Evolutionary conservation across 306 rosid genomes (phyloP).

Genomic region (Gynostemma pentaphyllum): DNA sequence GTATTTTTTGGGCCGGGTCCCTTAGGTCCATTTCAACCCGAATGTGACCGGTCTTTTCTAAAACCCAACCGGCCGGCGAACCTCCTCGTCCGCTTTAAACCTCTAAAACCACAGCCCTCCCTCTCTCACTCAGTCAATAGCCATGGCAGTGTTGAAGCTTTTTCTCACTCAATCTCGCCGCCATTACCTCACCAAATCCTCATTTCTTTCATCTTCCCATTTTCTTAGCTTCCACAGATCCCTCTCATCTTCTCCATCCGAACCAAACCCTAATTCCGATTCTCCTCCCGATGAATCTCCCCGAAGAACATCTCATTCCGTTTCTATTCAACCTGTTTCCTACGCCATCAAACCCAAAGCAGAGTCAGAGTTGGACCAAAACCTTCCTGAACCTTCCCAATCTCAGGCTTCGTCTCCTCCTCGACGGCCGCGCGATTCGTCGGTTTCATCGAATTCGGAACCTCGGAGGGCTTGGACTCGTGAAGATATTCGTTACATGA

Average conservation of each 20-base stretch:
- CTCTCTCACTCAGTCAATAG: not conserved
- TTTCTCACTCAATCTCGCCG: conserved; percentile 65
- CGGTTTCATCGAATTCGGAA: conserved; percentile 16
- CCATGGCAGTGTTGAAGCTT: conserved; percentile 66
- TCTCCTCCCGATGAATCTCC: conserved; percentile 18
- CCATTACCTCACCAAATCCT: conserved; percentile 31
- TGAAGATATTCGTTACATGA: conserved; percentile 59
- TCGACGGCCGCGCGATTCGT: conserved; percentile 14
- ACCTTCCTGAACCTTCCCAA: conserved; percentile 7
- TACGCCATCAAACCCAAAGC: conserved; percentile 55
- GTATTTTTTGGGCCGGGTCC: too few relatives aligned
- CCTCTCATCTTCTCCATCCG: conserved; percentile 29
- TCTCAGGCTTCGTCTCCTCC: conserved; percentile 17
- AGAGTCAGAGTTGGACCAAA: conserved; percentile 18
- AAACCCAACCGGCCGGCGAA: not conserved
- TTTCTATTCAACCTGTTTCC: conserved; percentile 54
- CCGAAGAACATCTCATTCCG: conserved; percentile 17
- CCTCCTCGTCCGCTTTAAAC: not conserved
- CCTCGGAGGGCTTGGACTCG: conserved; percentile 38
- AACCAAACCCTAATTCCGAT: conserved; percentile 26
- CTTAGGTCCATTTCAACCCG: too few relatives aligned
- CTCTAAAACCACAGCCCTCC: not conserved
- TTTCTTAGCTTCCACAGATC: conserved; percentile 26
- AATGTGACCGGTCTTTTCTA: not conserved
- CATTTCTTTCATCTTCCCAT: conserved; percentile 20